A percentile compares a stretch with the other conserved stretches of the same genome.
phyloP scores from a whole-genome alignment of 805 yeast genomes.

The Wickerhamomyces chaumierensis region DNA sequence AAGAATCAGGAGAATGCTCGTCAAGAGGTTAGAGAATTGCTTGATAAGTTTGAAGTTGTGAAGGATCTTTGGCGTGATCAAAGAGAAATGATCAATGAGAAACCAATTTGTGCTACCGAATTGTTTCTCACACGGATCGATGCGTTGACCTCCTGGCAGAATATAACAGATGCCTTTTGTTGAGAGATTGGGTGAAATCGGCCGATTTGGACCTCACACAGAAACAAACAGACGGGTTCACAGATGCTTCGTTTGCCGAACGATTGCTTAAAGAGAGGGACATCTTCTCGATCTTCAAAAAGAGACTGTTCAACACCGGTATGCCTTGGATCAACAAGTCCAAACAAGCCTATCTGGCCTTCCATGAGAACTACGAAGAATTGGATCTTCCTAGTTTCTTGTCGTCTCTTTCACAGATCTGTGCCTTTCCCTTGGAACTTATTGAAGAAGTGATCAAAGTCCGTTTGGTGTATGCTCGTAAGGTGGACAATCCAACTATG shows the following conservation, averaged over 20 bases:
- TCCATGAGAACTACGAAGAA: slow-evolving; percentile 48
- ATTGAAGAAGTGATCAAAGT: slow-evolving; percentile 70
- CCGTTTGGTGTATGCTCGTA: slow-evolving; percentile 67
- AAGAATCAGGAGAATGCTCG: slow-evolving; percentile 32
- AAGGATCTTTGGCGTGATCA: slow-evolving; percentile 72
- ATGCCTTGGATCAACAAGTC: slow-evolving; percentile 80
- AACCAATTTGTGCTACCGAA: slow-evolving; percentile 54
- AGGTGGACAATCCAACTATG: slow-evolving; percentile 76
- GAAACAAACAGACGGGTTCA: slow-evolving; percentile 29
- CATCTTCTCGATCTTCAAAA: slow-evolving; percentile 57
- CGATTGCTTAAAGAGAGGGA: slow-evolving; percentile 72
- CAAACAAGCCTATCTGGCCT: slow-evolving; percentile 55
- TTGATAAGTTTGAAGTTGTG: slow-evolving; percentile 53
- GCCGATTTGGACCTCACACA: slow-evolving; percentile 56
- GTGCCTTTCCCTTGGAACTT: slow-evolving; percentile 68
- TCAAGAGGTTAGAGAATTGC: slow-evolving; percentile 40
- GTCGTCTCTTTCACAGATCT: slow-evolving; percentile 50
- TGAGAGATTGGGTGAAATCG: slow-evolving; percentile 78
- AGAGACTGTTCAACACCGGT: slow-evolving; percentile 53
- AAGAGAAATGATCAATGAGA: slow-evolving; percentile 68
- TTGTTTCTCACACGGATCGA: slow-evolving; percentile 59
- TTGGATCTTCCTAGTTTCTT: slow-evolving; percentile 67
- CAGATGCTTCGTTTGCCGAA: slow-evolving; percentile 70
- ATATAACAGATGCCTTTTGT: slow-evolving; percentile 59
- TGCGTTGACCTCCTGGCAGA: slow-evolving; percentile 76